A percentile compares a stretch with the other conserved stretches of the same genome.
These are phyloP conservation scores for Cercophora sp. DNA, from an alignment of 495 filamentous ascomycete species.

Conservation along the genomic window DNA sequence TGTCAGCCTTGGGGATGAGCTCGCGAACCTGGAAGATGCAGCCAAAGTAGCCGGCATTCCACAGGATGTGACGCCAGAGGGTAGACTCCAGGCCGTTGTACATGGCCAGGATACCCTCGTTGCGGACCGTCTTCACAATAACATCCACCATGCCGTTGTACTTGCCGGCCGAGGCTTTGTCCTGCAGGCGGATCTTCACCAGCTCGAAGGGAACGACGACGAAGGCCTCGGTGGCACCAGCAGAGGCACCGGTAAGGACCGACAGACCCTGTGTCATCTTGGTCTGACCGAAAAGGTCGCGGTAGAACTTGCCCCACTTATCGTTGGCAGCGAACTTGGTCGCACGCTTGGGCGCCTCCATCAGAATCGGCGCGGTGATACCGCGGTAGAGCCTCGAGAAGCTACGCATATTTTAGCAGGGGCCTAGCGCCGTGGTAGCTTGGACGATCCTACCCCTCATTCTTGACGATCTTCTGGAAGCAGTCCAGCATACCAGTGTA, in stretches of 20 bases:
- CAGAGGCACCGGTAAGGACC: conserved; percentile 86
- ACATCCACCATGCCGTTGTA: conserved; percentile 94
- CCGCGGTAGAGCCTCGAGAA: conserved; percentile 90
- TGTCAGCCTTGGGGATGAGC: conserved; percentile 70
- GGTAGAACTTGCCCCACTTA: conserved; percentile 92
- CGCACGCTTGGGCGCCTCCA: conserved; percentile 98
- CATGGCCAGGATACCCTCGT: conserved; percentile 81
- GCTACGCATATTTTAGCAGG: conserved; percentile 39
- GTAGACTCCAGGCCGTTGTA: conserved; percentile 97
- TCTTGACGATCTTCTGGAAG: conserved; percentile 89
- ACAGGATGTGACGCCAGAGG: conserved; percentile 93
- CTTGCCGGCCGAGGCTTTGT: conserved; percentile 87
- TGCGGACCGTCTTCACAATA: conserved; percentile 71
- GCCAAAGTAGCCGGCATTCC: conserved; percentile 98
- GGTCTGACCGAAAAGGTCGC: conserved; percentile 69
- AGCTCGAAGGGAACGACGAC: conserved; percentile 88
- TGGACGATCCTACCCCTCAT: conserved; percentile 71
- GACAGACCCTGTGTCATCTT: conserved; percentile 91
- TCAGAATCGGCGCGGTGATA: conserved; percentile 91
- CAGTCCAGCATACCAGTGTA: conserved; percentile 98
- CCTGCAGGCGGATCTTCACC: conserved; percentile 94
- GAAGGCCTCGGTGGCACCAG: conserved; percentile 92
- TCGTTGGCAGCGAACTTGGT: conserved; percentile 99
- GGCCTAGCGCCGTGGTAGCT: not conserved
- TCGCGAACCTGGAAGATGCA: conserved; percentile 93